Conservation (phyloP, 352 stramenopile species). For the Phytopythium kandeliae region DNA sequence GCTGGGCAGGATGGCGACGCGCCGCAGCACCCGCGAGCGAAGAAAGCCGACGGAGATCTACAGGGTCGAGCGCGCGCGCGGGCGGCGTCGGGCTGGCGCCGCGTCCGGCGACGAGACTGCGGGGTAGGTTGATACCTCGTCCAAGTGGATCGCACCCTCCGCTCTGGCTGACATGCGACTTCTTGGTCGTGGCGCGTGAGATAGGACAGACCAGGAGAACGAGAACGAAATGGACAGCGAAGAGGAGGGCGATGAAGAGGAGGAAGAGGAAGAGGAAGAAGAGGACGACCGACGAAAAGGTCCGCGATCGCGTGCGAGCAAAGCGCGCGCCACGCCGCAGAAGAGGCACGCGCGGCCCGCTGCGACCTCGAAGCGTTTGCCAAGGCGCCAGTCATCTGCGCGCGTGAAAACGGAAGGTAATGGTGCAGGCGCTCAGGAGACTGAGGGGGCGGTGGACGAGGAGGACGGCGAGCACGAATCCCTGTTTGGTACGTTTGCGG, state of each 20-base stretch:
- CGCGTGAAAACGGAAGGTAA: background rate
- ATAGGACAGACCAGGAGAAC: constrained; percentile 1
- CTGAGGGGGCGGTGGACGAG: constrained; percentile 7
- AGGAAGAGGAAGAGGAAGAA: constrained; percentile 20
- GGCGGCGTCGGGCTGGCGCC: background rate
- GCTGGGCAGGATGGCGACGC: constrained; percentile 23
- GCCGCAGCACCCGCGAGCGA: constrained; percentile 56
- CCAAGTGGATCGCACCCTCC: background rate
- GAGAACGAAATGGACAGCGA: constrained; percentile 15
- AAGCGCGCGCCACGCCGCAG: background rate
- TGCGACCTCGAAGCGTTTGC: background rate
- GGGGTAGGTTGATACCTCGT: background rate
- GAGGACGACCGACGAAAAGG: constrained; percentile 1
- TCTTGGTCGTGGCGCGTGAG: background rate
- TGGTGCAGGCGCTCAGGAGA: constrained; percentile 12
- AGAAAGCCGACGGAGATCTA: constrained; percentile 65
- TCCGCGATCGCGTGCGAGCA: background rate
- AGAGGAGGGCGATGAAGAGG: constrained; percentile 14
- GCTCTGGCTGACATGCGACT: background rate
- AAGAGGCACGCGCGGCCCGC: background rate
- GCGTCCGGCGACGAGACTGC: background rate
- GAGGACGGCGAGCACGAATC: constrained; percentile 12
- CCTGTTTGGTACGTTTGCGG: constrained; percentile 19
- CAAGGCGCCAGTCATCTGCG: background rate
- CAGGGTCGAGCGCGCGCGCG: constrained; percentile 40